phyloP scores from a whole-genome alignment of 2,329 filamentous ascomycete species.

The Penicillium rolfsii region DNA sequence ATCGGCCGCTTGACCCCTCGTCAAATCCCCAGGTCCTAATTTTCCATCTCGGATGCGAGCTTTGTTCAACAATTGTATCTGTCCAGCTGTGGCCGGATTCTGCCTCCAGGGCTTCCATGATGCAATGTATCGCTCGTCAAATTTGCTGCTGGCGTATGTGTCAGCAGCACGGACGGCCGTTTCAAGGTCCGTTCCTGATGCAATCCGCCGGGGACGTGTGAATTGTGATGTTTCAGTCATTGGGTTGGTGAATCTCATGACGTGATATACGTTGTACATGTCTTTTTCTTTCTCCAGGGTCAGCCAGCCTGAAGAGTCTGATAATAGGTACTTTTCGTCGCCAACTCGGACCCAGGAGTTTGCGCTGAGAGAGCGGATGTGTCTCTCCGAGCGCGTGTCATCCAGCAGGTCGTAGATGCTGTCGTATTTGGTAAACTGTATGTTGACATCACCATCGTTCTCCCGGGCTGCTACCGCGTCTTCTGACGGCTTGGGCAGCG shows the following conservation, averaged over 20 bases:
- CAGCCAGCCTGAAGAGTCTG: constrained; percentile 64
- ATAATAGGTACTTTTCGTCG: constrained; percentile 71
- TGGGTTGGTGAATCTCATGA: constrained; percentile 35
- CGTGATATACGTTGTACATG: constrained; percentile 39
- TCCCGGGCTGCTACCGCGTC: constrained; percentile 31
- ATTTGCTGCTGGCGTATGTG: constrained; percentile 71
- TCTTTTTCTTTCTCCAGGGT: constrained; percentile 49
- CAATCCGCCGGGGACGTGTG: constrained; percentile 69
- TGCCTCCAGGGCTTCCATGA: constrained; percentile 71
- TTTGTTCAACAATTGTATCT: constrained; percentile 50
- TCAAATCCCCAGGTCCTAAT: constrained; percentile 55
- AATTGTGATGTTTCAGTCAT: constrained; percentile 57
- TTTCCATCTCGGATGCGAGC: constrained; percentile 29
- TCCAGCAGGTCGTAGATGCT: constrained; percentile 88
- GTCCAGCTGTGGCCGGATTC: constrained; percentile 60
- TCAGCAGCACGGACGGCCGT: constrained; percentile 84
- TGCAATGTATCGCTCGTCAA: constrained; percentile 68
- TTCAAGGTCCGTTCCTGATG: constrained; percentile 66
- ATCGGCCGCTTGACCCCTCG: constrained; percentile 79
- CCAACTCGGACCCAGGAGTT: constrained; percentile 82
- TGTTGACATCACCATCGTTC: constrained; percentile 48
- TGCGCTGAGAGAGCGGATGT: constrained; percentile 75
- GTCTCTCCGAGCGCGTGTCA: constrained; percentile 75
- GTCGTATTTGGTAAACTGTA: constrained; percentile 88
- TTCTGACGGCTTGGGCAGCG: neutral